These are phyloP conservation scores for Phytopythium sindhum DNA, from an alignment of 352 stramenopile species.

Conservation along the genomic window DNA sequence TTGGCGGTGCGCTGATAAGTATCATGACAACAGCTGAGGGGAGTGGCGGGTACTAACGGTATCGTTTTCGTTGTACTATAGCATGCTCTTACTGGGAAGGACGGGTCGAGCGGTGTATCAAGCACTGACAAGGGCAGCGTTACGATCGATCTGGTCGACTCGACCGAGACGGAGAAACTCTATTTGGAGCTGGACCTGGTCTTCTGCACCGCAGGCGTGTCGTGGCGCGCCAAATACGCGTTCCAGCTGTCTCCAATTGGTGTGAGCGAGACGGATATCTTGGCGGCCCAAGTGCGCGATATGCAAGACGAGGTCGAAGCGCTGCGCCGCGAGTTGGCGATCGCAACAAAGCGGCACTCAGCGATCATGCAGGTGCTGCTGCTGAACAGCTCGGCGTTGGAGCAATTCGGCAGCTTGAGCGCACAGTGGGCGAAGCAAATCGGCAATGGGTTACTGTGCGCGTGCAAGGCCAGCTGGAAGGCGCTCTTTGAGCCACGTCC, in stretches of 20 bases:
- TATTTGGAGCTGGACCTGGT: neutral
- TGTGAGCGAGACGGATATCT: constrained; percentile 7
- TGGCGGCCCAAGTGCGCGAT: constrained; percentile 1
- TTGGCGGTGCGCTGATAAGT: neutral
- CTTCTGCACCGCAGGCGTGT: neutral
- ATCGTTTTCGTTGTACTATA: neutral
- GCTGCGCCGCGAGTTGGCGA: neutral
- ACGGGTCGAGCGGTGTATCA: neutral
- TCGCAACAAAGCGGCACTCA: neutral
- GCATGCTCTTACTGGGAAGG: neutral
- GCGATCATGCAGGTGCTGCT: neutral
- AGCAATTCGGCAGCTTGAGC: neutral
- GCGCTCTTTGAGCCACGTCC: neutral
- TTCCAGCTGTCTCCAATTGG: neutral
- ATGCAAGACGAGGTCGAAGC: constrained; percentile 1
- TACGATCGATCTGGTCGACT: neutral
- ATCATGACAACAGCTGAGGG: neutral
- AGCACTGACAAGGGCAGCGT: neutral
- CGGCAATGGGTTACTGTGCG: neutral
- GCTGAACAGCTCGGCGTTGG: neutral
- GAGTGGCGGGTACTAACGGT: neutral
- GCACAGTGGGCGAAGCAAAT: neutral
- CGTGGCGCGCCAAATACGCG: constrained; percentile 1
- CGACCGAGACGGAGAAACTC: neutral
- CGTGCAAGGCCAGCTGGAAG: neutral